Percentiles rank a stretch among this genome's conserved stretches.
These are phyloP conservation scores for Caryopteris hybrid DNA, from an alignment of 305 asterid genomes.

Conservation along the genomic window DNA sequence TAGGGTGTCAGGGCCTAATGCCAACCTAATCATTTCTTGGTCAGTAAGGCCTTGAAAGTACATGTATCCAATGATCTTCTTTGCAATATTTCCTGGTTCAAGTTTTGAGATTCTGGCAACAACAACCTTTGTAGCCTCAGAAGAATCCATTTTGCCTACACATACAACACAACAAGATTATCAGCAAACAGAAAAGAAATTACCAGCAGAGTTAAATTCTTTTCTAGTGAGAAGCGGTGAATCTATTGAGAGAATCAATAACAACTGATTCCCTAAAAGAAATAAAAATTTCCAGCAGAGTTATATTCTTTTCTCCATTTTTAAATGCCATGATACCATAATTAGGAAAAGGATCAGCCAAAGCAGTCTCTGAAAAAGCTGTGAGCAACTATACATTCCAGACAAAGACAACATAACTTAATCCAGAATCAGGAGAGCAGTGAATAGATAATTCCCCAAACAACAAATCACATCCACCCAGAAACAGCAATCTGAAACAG, in stretches of 20 bases:
- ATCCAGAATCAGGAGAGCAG: slow-evolving; percentile 27
- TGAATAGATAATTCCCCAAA: slow-evolving; percentile 14
- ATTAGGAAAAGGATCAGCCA: slow-evolving; percentile 8
- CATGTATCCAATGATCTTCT: slow-evolving; percentile 62
- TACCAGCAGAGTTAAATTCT: too few relatives aligned
- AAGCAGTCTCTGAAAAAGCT: slow-evolving; percentile 10
- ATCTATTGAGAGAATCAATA: neutral
- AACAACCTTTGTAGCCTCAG: slow-evolving; percentile 43
- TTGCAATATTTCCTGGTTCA: slow-evolving; percentile 62
- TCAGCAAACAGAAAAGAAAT: too few relatives aligned
- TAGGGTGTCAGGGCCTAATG: slow-evolving; percentile 68
- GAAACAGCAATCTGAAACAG: slow-evolving; percentile 15
- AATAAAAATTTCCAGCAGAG: neutral
- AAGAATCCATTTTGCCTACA: slow-evolving; percentile 32
- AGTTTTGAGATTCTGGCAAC: slow-evolving; percentile 41
- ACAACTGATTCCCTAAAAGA: neutral
- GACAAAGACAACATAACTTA: slow-evolving; percentile 22
- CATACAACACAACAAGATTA: neutral
- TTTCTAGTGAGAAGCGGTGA: neutral
- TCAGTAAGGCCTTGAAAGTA: slow-evolving; percentile 52
- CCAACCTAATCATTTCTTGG: slow-evolving; percentile 75
- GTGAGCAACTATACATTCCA: slow-evolving; percentile 13
- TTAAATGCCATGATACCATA: neutral
- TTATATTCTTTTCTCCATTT: neutral
- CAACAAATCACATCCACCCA: slow-evolving; percentile 31